These are phyloP conservation scores for Ascodesmis nigricans DNA, from an alignment of 495 filamentous ascomycete species.

Conservation along the genomic window DNA sequence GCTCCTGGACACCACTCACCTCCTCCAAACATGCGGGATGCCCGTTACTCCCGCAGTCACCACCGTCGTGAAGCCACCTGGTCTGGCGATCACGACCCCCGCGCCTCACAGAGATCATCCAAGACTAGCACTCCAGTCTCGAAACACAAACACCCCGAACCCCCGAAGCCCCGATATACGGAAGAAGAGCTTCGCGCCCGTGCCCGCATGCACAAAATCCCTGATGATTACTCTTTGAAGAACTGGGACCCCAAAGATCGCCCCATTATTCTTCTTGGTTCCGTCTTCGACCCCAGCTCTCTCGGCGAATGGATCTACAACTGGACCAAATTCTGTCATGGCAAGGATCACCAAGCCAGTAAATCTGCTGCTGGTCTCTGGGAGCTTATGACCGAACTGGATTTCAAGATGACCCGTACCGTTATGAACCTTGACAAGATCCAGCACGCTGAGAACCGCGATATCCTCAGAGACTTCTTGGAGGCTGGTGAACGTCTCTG, in stretches of 20 bases:
- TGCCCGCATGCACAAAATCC: slow-evolving; percentile 76
- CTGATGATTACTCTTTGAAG: slow-evolving; percentile 80
- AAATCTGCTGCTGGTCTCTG: slow-evolving; percentile 89
- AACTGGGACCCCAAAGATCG: slow-evolving; percentile 92
- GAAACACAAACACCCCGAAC: slow-evolving; percentile 4
- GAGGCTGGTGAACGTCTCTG: slow-evolving; percentile 77
- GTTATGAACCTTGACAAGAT: slow-evolving; percentile 62
- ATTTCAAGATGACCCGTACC: slow-evolving; percentile 82
- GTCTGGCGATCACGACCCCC: slow-evolving; percentile 26
- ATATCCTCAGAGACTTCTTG: slow-evolving; percentile 78
- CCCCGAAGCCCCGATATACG: neutral
- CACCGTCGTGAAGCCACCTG: slow-evolving; percentile 18
- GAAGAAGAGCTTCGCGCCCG: slow-evolving; percentile 26
- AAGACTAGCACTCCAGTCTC: slow-evolving; percentile 23
- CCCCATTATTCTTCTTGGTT: slow-evolving; percentile 79
- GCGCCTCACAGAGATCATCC: slow-evolving; percentile 25
- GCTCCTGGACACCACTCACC: slow-evolving; percentile 19
- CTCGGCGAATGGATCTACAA: slow-evolving; percentile 99
- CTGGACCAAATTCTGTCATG: slow-evolving; percentile 91
- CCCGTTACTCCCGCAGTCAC: slow-evolving; percentile 16
- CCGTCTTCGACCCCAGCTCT: slow-evolving; percentile 93
- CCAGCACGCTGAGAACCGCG: slow-evolving; percentile 43
- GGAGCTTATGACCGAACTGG: slow-evolving; percentile 86
- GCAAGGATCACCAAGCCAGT: slow-evolving; percentile 62
- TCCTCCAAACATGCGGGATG: slow-evolving; percentile 10